Base-by-base conservation (phyloP, 345 rosid genomes). In the Odontarrhena argentea region DNA sequence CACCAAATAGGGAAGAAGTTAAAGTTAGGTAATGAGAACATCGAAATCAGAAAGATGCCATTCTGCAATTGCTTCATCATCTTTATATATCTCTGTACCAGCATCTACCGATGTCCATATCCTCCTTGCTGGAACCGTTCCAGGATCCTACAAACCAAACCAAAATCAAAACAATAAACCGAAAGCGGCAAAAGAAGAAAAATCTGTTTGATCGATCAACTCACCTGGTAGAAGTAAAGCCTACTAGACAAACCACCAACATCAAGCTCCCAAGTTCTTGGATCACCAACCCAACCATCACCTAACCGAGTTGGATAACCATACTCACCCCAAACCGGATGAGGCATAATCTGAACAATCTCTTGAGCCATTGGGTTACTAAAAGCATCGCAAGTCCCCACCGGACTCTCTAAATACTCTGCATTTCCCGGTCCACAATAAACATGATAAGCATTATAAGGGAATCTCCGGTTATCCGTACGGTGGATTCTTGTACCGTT, bases 341-440 rank as follows among this genome's bases (percentile, higher is more conserved):
- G 96, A 32, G 96, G 86, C 73, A 88, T 70, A 76, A 88, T 59
- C 80, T 88, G 89, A 63, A 88, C 71, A 13, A 88, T 74, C 74
- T 86, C 92, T 30, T 86, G 96, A 46, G 83, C 86, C 63, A 84
- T 89, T 65, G 96, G 95, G 70, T 88, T 86, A 72, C 91, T 86
- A 36, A 77, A 84, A 42, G 96, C 78, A 74, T 88, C 96, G n/a
- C 91, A 84, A 13, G 67, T 57, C 63, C 79, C 82, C 4, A 74
- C 70, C 34, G 85, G 80, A 34, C 67, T 28, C 68, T 81, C 82
- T 40, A 81, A 64, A 52, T 81, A 75, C 68, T 65, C 7, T 9
- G 80, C 96, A 67, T 81, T 86, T 14, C 86, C 91, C 1, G 87
- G 96, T 30, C 83, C 87, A 65, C 96, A 86, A 38, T 85, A 86